Base-by-base conservation (phyloP, 2,329 filamentous ascomycete species). In the Zasmidium citrigriseum region DNA sequence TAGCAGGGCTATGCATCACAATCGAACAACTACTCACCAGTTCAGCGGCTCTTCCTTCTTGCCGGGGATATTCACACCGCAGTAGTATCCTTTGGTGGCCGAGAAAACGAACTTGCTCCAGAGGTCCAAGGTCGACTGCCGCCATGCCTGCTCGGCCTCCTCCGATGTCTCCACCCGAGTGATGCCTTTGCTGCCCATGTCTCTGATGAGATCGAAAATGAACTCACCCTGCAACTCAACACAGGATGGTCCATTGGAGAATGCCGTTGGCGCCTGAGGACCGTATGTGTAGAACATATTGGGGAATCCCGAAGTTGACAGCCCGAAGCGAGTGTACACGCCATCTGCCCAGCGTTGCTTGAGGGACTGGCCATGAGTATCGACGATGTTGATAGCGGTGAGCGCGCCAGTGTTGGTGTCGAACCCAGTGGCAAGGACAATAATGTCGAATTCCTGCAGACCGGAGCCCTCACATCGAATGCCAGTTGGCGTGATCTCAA, bases 231-330 rank as follows among this genome's bases (percentile, higher is more conserved):
- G 67, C 20, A 64, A 57, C 56, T 77, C 75, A 23, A 75, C 69
- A 3, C 68, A 67, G 1, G 72, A 67, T 4, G 75, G 75, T 1
- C 71, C 65, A 57, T 77, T 79, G 2, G 69, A 67, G 49, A 77
- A 78, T 73, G 72, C 29, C 73, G 75, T 51, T 75, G 76, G 77
- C 1, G 74, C 76, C 59, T 78, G 77, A 2, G 76, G 72, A 1
- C 77, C 77, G 23, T 63, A 63, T 21, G 49, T 57, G 38, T 59
- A 69, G 67, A 76, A 75, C 62, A 75, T 68, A 57, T 77, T 77
- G 0, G 68, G 68, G 52, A 65, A 68, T n/a, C 61, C 61, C 3
- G 58, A 25, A 10, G 60, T 57, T 0, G 61, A 53, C 49, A 70
- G 66, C 3, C 76, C 76, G 7, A 78, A 67, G 53, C 74, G 72